Conservation (phyloP, 192 early-diverging fungal species). For the Coemansia sp. region DNA sequence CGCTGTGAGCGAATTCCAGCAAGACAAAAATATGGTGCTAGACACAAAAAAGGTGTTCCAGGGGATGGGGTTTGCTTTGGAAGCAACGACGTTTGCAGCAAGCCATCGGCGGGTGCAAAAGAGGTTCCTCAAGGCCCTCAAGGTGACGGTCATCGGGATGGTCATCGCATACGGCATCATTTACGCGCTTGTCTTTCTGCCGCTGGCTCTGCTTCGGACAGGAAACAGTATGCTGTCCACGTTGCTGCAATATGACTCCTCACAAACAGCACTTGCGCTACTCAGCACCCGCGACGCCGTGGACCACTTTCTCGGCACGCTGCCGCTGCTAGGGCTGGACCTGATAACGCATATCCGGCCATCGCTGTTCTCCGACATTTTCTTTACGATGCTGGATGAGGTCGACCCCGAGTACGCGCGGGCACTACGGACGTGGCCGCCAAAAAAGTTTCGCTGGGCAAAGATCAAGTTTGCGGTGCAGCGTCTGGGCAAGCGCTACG, state of each 20-base stretch:
- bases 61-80: constrained; percentile 35
- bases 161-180: constrained; percentile 20
- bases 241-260: constrained; percentile 32
- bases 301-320: constrained; percentile 34
- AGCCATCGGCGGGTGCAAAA: constrained; percentile 34
- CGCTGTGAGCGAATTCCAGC: no score
- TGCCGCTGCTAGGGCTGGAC: constrained; percentile 46
- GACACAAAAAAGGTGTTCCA: constrained; percentile 10
- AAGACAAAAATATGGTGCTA: constrained; percentile 6
- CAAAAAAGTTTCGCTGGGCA: constrained; percentile 38
- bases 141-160: constrained; percentile 33
- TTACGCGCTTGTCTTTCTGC: constrained; percentile 29
- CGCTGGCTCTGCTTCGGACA: constrained; percentile 31
- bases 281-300: constrained; percentile 40
- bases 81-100: constrained; percentile 37
- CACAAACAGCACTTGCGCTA: constrained; percentile 32
- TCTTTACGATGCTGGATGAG: constrained; percentile 44
- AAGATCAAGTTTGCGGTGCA: constrained; percentile 37
- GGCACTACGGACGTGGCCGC: constrained; percentile 35
- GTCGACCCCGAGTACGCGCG: constrained; percentile 38
- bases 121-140: constrained; percentile 30
- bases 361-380: constrained; percentile 30
- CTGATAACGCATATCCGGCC: constrained; percentile 35
- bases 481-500: constrained; percentile 34
- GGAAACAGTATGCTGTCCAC: constrained; percentile 24